phyloP scores from a whole-genome alignment of 1,284 basidiomycete genomes.

The Irpex lacteus region DNA sequence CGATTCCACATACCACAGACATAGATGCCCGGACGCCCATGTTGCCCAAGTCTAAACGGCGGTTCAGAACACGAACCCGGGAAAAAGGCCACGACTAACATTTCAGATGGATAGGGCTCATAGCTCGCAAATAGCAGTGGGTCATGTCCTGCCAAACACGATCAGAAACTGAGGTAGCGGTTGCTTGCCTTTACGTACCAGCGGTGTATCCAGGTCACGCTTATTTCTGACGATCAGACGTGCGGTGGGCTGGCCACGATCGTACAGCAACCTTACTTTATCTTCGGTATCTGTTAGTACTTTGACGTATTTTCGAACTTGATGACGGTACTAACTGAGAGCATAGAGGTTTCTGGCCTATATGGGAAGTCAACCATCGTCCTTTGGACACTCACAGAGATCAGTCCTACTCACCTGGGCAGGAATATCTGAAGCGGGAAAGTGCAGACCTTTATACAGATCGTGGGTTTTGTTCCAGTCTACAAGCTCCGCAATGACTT shows the following conservation, averaged over 20 bases:
- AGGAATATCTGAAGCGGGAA: conserved; percentile 60
- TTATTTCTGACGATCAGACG: conserved; percentile 69
- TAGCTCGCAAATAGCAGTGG: conserved; percentile 82
- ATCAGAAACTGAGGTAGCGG: not conserved
- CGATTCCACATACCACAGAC: conserved; percentile 64
- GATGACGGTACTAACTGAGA: conserved; percentile 20
- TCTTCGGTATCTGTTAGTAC: conserved; percentile 36
- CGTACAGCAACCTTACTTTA: conserved; percentile 82
- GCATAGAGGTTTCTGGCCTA: conserved; percentile 30
- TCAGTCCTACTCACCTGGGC: conserved; percentile 40
- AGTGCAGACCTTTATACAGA: conserved; percentile 74
- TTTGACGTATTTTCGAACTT: conserved; percentile 10
- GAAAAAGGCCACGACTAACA: conserved; percentile 42
- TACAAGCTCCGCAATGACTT: conserved; percentile 82
- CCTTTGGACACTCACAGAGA: not conserved
- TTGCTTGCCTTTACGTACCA: conserved; percentile 45
- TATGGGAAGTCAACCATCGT: not conserved
- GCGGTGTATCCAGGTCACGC: conserved; percentile 68
- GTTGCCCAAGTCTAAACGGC: conserved; percentile 61
- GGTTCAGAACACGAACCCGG: conserved; percentile 6
- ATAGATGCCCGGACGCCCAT: conserved; percentile 83
- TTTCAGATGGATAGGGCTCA: conserved; percentile 89
- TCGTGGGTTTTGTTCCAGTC: conserved; percentile 83
- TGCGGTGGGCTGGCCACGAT: conserved; percentile 76
- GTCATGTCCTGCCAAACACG: conserved; percentile 69